Evolutionary conservation across 768 basidiomycete species (phyloP).

Genomic region (Lactarius vividus): DNA sequence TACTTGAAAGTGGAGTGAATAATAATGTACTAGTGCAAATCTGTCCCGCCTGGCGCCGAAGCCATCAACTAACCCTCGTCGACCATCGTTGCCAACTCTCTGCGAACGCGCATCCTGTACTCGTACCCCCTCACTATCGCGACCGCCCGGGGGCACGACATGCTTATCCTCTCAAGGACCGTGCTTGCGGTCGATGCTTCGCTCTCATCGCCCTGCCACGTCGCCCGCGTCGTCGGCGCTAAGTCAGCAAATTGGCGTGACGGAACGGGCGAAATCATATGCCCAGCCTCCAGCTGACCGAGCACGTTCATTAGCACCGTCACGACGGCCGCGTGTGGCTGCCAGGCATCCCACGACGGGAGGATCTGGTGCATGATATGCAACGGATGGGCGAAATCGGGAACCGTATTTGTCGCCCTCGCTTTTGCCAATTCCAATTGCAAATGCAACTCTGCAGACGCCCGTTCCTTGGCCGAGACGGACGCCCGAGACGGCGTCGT

Average conservation of each 20-base stretch:
- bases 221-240: slow-evolving; percentile 24
- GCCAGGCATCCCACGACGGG: slow-evolving; percentile 65
- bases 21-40: slow-evolving; percentile 28
- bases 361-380: slow-evolving; percentile 60
- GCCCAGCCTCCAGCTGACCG: slow-evolving; percentile 49
- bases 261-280: slow-evolving; percentile 43
- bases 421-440: slow-evolving; percentile 15
- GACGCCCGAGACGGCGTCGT: background rate
- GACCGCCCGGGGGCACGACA: slow-evolving; percentile 39
- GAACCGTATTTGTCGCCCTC: background rate
- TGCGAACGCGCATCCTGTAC: slow-evolving; percentile 47
- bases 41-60: background rate
- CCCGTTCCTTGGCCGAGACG: slow-evolving; percentile 11
- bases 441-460: background rate
- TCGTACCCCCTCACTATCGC: slow-evolving; percentile 47
- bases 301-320: slow-evolving; percentile 47
- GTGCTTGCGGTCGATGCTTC: slow-evolving; percentile 8
- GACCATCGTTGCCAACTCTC: slow-evolving; percentile 19
- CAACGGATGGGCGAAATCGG: slow-evolving; percentile 59
- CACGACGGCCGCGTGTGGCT: slow-evolving; percentile 53
- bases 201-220: slow-evolving; percentile 16
- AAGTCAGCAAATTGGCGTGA: slow-evolving; percentile 27
- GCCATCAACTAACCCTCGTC: slow-evolving; percentile 8
- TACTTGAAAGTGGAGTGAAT: slow-evolving; percentile 20
- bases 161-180: slow-evolving; percentile 23